Conservation (phyloP, 2,329 filamentous ascomycete species). For the Tolypocladium ovalisporum region DNA sequence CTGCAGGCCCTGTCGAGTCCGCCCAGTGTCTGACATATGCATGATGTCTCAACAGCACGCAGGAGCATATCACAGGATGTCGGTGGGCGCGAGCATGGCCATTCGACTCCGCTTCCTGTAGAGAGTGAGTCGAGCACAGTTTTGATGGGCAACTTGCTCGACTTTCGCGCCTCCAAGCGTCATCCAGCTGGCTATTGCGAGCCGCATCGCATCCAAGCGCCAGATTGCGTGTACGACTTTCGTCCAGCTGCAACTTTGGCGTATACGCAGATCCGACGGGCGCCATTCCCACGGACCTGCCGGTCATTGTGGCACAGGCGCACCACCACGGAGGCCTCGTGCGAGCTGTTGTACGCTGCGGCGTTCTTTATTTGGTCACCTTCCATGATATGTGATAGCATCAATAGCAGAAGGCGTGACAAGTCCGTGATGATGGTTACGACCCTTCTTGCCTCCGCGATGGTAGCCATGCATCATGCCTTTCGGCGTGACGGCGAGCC, state of each 20-base stretch:
- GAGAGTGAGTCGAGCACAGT: neutral
- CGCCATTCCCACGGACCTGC: neutral
- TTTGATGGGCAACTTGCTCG: neutral
- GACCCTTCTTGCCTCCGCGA: neutral
- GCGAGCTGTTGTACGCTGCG: neutral
- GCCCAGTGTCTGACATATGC: neutral
- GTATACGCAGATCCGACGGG: neutral
- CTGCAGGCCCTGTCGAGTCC: neutral
- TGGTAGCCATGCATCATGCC: too few species aligned
- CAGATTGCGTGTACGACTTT: neutral
- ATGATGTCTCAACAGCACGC: neutral
- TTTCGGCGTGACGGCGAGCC: slow-evolving; percentile 1
- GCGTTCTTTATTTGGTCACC: neutral
- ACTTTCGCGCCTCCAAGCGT: neutral
- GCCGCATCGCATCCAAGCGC: neutral
- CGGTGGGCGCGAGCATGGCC: neutral
- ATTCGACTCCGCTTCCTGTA: neutral
- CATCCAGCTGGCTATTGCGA: neutral
- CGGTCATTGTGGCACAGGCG: neutral
- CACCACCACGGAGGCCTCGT: neutral
- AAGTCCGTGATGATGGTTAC: neutral
- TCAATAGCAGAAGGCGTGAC: neutral
- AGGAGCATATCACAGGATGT: too few species aligned
- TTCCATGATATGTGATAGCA: neutral
- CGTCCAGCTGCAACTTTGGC: neutral